phyloP scores from a whole-genome alignment of 2,329 filamentous ascomycete genomes.

The Bipolaris oryzae region DNA sequence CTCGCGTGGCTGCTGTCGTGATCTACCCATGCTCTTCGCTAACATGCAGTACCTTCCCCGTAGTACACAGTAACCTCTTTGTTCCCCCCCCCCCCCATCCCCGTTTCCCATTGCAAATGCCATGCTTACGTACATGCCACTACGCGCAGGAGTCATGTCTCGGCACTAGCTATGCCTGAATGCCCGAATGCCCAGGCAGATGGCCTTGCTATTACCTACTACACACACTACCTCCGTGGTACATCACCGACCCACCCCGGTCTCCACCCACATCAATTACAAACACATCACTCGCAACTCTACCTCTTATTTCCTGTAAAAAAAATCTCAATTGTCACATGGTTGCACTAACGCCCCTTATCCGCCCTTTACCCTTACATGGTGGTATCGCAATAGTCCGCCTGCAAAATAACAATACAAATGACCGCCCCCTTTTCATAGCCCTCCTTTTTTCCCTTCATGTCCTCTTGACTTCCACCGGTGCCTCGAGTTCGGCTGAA shows the following conservation, averaged over 20 bases:
- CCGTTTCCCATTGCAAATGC: not conserved
- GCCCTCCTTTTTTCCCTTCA: not conserved
- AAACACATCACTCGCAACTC: not conserved
- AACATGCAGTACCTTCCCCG: too few relatives aligned
- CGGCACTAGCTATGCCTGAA: not conserved
- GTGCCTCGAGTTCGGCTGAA: conserved; percentile 35
- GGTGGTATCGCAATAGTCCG: not conserved
- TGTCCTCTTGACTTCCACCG: conserved; percentile 13
- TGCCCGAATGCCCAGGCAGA: not conserved
- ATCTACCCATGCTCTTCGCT: too few relatives aligned
- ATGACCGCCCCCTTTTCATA: not conserved
- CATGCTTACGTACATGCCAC: not conserved
- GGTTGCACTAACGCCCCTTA: not conserved
- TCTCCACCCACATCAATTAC: not conserved
- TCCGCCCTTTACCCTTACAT: not conserved
- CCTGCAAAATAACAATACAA: not conserved
- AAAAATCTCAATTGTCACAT: not conserved
- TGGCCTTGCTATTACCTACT: too few relatives aligned
- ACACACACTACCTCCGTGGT: not conserved
- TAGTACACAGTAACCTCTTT: not conserved
- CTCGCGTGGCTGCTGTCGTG: too few relatives aligned
- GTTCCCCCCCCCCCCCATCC: not conserved
- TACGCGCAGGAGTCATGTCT: not conserved
- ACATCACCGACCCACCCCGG: not conserved
- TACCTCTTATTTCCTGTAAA: not conserved